A percentile compares a stretch with the other conserved stretches of the same genome.
phyloP scores from a whole-genome alignment of 2,329 filamentous ascomycete genomes.

The Colletotrichum sp. region DNA sequence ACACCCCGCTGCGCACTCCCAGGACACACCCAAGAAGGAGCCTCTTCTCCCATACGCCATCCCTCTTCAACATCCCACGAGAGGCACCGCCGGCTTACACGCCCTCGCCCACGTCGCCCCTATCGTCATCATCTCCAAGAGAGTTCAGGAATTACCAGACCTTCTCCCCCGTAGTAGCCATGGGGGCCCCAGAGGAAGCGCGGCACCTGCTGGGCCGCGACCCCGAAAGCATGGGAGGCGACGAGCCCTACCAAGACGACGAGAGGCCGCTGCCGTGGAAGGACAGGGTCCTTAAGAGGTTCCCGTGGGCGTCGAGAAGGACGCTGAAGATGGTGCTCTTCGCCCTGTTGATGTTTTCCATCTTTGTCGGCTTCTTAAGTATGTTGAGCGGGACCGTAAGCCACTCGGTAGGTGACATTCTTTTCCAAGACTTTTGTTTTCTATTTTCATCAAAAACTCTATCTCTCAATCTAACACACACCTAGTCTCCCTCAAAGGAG shows the following conservation, averaged over 20 bases:
- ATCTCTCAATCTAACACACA: background rate
- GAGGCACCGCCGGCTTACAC: constrained; percentile 59
- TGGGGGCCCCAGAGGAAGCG: constrained; percentile 49
- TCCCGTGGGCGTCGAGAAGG: constrained; percentile 24
- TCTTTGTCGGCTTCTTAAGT: constrained; percentile 32
- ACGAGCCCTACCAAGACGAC: constrained; percentile 25
- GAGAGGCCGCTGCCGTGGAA: constrained; percentile 25
- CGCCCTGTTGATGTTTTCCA: constrained; percentile 35
- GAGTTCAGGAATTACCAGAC: constrained; percentile 46
- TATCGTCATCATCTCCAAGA: constrained; percentile 36
- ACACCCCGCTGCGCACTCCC: constrained; percentile 16
- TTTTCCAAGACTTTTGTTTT: background rate
- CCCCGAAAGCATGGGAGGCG: constrained; percentile 52
- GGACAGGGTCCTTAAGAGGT: constrained; percentile 22
- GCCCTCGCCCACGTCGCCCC: constrained; percentile 36
- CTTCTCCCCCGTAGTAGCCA: constrained; percentile 38
- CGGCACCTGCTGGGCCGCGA: constrained; percentile 45
- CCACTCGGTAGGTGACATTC: constrained; percentile 34
- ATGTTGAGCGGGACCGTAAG: constrained; percentile 20
- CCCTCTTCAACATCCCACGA: constrained; percentile 24
- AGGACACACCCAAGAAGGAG: constrained; percentile 16
- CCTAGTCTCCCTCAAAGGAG: constrained; percentile 2
- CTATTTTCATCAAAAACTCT: background rate
- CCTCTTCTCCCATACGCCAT: background rate
- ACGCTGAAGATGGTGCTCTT: constrained; percentile 35